Evolutionary conservation across 106 monocot genomes (phyloP).

Genomic region (Dendrobium nobile): DNA sequence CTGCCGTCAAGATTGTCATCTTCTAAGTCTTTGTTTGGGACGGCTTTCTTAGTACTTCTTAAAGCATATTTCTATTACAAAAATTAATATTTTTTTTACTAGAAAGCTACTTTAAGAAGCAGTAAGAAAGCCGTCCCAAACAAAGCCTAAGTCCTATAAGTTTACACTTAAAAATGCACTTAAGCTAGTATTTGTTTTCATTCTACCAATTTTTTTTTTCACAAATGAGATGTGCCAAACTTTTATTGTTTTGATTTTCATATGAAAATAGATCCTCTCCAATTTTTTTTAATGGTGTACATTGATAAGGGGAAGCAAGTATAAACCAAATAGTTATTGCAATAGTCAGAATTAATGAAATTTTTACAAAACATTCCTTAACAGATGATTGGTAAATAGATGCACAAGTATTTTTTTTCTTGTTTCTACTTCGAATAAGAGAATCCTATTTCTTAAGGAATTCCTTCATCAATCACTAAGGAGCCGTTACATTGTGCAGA

Average conservation of each 20-base stretch:
- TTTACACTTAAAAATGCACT: no score
- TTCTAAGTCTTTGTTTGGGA: no score
- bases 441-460: not conserved
- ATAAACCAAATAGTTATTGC: not conserved
- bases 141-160: no score
- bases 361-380: not conserved
- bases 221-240: not conserved
- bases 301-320: not conserved
- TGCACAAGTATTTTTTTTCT: no score
- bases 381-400: not conserved
- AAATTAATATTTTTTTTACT: no score
- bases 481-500: slow-evolving; percentile 33
- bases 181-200: not conserved
- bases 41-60: no score
- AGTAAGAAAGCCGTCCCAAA: no score
- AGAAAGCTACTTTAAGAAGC: no score
- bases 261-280: not conserved
- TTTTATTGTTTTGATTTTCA: not conserved
- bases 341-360: not conserved
- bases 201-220: not conserved
- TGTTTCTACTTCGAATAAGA: not conserved
- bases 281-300: not conserved
- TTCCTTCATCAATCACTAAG: not conserved
- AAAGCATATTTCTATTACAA: no score
- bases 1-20: no score